Conservation (phyloP, 2,329 filamentous ascomycete genomes). For the Phialocephala subalpina region DNA sequence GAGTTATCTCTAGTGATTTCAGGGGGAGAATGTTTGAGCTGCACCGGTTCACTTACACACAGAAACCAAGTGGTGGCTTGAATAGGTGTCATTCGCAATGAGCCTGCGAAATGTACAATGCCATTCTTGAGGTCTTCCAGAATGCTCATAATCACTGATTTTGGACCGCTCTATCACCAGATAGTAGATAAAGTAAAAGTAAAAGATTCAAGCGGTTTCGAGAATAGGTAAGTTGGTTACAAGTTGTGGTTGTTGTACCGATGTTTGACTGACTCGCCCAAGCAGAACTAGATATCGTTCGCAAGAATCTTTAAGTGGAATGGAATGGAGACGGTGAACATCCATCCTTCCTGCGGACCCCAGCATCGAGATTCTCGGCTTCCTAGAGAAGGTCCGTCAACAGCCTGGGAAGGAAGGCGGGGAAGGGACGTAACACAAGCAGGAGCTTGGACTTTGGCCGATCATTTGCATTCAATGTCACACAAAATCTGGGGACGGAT, state of each 20-base stretch:
- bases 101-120: background rate
- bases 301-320: background rate
- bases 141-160: background rate
- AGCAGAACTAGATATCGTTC: background rate
- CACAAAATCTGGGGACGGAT: background rate
- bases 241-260: background rate
- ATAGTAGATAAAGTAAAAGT: background rate
- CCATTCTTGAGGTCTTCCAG: background rate
- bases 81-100: background rate
- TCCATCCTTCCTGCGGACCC: background rate
- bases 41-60: background rate
- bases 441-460: background rate
- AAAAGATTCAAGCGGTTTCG: too few species aligned
- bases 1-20: background rate
- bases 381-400: too few species aligned
- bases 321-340: background rate
- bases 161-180: background rate
- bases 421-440: background rate
- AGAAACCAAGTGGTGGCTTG: background rate
- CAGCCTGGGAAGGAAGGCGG: background rate
- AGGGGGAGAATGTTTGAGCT: background rate
- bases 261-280: too few species aligned
- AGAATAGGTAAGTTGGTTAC: too few species aligned
- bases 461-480: background rate
- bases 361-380: too few species aligned